phyloP scores from a whole-genome alignment of 495 filamentous ascomycete species.

The Neurospora tetraspora region DNA sequence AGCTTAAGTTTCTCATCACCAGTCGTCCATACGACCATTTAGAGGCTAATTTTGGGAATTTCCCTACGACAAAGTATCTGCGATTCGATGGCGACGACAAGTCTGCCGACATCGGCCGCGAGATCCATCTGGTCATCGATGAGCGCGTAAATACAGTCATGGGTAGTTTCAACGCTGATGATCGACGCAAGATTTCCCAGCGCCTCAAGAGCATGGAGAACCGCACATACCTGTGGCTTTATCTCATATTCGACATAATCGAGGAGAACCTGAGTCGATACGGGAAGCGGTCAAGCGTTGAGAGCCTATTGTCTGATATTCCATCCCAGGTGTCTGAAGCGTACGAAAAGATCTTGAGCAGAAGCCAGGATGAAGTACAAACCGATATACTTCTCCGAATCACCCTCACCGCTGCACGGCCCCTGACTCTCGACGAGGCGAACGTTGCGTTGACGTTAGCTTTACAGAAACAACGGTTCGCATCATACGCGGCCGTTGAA shows the following conservation, averaged over 20 bases:
- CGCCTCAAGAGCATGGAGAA: slow-evolving; percentile 27
- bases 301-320: slow-evolving; percentile 16
- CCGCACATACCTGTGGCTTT: slow-evolving; percentile 42
- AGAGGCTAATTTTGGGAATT: slow-evolving; percentile 12
- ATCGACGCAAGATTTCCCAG: slow-evolving; percentile 10
- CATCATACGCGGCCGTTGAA: neutral
- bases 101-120: slow-evolving; percentile 20
- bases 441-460: slow-evolving; percentile 13
- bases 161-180: slow-evolving; percentile 2
- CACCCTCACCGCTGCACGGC: slow-evolving; percentile 16
- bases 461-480: neutral
- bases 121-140: slow-evolving; percentile 34
- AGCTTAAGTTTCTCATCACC: slow-evolving; percentile 27
- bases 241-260: slow-evolving; percentile 27
- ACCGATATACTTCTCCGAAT: slow-evolving; percentile 18
- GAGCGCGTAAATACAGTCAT: slow-evolving; percentile 12
- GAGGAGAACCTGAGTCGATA: slow-evolving; percentile 10
- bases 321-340: slow-evolving; percentile 21
- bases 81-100: slow-evolving; percentile 25
- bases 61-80: slow-evolving; percentile 8
- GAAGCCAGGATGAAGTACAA: neutral
- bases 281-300: slow-evolving; percentile 7
- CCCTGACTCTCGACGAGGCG: slow-evolving; percentile 18
- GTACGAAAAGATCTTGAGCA: slow-evolving; percentile 24
- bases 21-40: slow-evolving; percentile 28